A percentile compares a stretch with the other conserved stretches of the same genome.
phyloP scores from a whole-genome alignment of 2,329 filamentous ascomycete species.

The Aurifilum marmelostoma region DNA sequence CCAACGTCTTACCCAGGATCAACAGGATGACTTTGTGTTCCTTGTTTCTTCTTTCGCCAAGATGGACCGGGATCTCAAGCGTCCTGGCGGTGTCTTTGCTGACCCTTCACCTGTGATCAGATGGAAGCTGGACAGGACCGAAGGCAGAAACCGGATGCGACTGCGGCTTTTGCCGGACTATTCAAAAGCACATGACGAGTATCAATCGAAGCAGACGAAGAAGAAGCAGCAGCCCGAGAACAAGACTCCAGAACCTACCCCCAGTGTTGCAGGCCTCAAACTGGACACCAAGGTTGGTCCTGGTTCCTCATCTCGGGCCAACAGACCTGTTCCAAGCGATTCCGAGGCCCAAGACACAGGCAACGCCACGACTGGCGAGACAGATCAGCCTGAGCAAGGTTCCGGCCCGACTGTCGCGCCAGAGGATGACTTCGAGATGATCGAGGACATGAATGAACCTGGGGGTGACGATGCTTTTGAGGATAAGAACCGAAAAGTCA shows the following conservation, averaged over 20 bases:
- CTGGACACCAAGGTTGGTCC: slow-evolving; percentile 37
- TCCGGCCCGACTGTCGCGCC: slow-evolving; percentile 44
- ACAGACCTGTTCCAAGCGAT: slow-evolving; percentile 19
- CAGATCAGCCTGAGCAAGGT: slow-evolving; percentile 36
- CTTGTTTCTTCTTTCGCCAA: slow-evolving; percentile 75
- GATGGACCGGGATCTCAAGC: slow-evolving; percentile 76
- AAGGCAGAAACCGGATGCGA: slow-evolving; percentile 94
- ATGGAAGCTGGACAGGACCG: slow-evolving; percentile 95
- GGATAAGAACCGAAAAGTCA: slow-evolving; percentile 97
- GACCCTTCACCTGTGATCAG: slow-evolving; percentile 61
- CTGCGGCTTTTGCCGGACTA: slow-evolving; percentile 82
- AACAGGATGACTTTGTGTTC: slow-evolving; percentile 85
- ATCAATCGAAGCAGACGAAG: slow-evolving; percentile 71
- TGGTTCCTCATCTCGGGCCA: slow-evolving; percentile 15
- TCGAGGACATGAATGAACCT: slow-evolving; percentile 88
- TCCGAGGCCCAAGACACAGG: slow-evolving; percentile 24
- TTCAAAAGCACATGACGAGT: slow-evolving; percentile 68
- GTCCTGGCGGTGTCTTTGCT: slow-evolving; percentile 81
- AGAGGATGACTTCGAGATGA: slow-evolving; percentile 94
- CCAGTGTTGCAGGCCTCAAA: slow-evolving; percentile 25
- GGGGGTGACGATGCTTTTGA: slow-evolving; percentile 80
- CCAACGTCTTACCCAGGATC: slow-evolving; percentile 85
- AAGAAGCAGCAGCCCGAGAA: slow-evolving; percentile 33
- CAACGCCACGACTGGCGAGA: slow-evolving; percentile 29
- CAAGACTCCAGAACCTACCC: slow-evolving; percentile 32